Evolutionary conservation across 148 eudicot species (phyloP), one percentile per base, ranked within the genome.

Genomic region (Beta vulgaris): DNA sequence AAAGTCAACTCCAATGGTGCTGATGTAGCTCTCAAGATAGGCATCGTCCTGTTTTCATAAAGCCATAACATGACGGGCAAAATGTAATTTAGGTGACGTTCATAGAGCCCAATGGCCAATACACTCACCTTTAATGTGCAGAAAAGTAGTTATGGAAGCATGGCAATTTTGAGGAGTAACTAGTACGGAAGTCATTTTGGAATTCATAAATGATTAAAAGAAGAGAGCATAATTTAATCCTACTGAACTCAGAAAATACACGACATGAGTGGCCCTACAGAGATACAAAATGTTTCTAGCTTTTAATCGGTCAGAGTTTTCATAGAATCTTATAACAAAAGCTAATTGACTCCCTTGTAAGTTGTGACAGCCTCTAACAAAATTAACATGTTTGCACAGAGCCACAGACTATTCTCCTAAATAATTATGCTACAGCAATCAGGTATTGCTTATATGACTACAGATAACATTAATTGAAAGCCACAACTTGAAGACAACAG

Each of bases 1-100:
- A 32, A 91, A 91, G 76, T 91, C 97, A 19, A 91, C 97, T 31
- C 97, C 97, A 70, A 91, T 91, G 68, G 97, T 91, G 87, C 97
- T 91, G 73, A 91, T 91, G 86, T 91, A 91, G 72, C 90, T 89
- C 54, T 91, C 97, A 71, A 91, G 86, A 80, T 89, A 91, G 5
- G 97, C 87, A 74, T 91, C 97, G 84, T 91, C 97, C 93, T 91
- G 87, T 39, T 29, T 54, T 28, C 43, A 78, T n/a, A 67, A 43
- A 64, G n/a, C 82, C 61, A 39, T 14, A 0, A 42, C 34, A 59
- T 44, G 9, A 63, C 46, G 23, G 35, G 14, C 54, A 34, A 28
- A n/a, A 67, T 4, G n/a, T 25, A 39, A 78, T 28, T 21, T 0
- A 49, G 23, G 49, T 64, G 36, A 25, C 42, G 32, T 37, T 42